These are phyloP conservation scores for Zygoascus hellenicus DNA, from an alignment of 1,139 yeast species.

Conservation along the genomic window DNA sequence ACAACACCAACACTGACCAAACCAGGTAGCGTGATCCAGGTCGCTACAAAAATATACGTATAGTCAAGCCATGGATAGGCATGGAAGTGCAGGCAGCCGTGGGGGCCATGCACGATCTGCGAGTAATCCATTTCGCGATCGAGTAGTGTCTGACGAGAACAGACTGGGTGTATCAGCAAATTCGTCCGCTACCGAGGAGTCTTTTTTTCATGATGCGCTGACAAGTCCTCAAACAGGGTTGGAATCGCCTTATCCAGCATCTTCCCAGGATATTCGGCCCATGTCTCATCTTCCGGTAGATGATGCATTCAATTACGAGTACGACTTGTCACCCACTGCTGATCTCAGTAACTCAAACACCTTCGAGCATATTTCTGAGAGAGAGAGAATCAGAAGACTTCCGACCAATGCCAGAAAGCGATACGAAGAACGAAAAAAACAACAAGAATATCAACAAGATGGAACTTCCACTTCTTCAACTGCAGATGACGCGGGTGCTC, in stretches of 20 bases:
- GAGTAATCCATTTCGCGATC: constrained; percentile 7
- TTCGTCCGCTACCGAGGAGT: not conserved
- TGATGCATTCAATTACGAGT: constrained; percentile 22
- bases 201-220: not conserved
- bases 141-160: not conserved
- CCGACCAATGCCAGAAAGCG: not conserved
- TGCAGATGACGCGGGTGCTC: constrained; percentile 1
- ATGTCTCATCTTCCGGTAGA: constrained; percentile 22
- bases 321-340: constrained; percentile 7
- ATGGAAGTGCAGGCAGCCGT: not conserved
- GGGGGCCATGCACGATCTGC: not conserved
- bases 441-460: not conserved
- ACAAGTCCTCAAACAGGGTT: not conserved
- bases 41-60: not conserved
- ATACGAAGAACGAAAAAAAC: not conserved
- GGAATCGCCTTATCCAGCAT: not conserved
- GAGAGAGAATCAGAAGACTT: constrained; percentile 4
- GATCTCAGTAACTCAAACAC: not conserved
- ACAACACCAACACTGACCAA: not conserved
- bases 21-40: not conserved
- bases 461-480: constrained; percentile 9
- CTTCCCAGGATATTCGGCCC: constrained; percentile 18
- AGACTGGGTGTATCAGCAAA: not conserved
- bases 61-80: not conserved
- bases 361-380: constrained; percentile 3